Evolutionary conservation across 2,329 filamentous ascomycete genomes (phyloP).

Genomic region (Lachnellula cervina): DNA sequence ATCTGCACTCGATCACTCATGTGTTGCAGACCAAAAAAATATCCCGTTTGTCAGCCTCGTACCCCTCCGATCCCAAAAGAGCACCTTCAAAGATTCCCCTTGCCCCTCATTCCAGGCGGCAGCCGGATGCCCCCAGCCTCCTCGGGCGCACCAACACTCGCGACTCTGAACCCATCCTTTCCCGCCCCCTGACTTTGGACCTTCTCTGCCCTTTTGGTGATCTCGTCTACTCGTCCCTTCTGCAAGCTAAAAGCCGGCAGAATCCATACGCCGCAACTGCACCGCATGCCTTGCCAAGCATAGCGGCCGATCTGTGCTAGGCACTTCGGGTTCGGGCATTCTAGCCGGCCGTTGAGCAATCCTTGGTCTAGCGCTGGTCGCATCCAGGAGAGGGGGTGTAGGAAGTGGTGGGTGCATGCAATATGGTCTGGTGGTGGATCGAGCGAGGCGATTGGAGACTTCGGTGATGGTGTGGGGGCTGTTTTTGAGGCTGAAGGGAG

Average conservation of each 20-base stretch:
- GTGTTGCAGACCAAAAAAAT: background rate
- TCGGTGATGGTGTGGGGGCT: slow-evolving; percentile 7
- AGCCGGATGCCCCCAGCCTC: slow-evolving; percentile 45
- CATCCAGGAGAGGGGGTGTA: slow-evolving; percentile 97
- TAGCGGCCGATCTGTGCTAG: slow-evolving; percentile 84
- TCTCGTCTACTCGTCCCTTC: slow-evolving; percentile 75
- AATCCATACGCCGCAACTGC: slow-evolving; percentile 86
- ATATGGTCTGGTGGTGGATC: slow-evolving; percentile 22
- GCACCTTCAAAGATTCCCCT: slow-evolving; percentile 15
- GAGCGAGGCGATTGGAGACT: slow-evolving; percentile 24
- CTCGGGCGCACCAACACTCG: background rate
- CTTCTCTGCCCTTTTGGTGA: slow-evolving; percentile 15
- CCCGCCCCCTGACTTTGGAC: slow-evolving; percentile 5
- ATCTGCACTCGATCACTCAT: too few species aligned
- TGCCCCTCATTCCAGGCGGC: slow-evolving; percentile 45
- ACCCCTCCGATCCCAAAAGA: background rate
- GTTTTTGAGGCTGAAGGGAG: slow-evolving; percentile 32
- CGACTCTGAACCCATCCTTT: slow-evolving; percentile 1
- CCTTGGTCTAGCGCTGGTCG: slow-evolving; percentile 73
- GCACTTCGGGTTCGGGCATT: slow-evolving; percentile 76
- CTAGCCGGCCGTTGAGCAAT: slow-evolving; percentile 75
- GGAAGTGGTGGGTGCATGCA: slow-evolving; percentile 78
- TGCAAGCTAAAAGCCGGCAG: slow-evolving; percentile 86
- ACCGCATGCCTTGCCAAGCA: slow-evolving; percentile 92
- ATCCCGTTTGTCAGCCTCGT: background rate